A percentile compares a stretch with the other conserved stretches of the same genome.
phyloP scores from a whole-genome alignment of 768 basidiomycete species.

The Clavulina sp. region DNA sequence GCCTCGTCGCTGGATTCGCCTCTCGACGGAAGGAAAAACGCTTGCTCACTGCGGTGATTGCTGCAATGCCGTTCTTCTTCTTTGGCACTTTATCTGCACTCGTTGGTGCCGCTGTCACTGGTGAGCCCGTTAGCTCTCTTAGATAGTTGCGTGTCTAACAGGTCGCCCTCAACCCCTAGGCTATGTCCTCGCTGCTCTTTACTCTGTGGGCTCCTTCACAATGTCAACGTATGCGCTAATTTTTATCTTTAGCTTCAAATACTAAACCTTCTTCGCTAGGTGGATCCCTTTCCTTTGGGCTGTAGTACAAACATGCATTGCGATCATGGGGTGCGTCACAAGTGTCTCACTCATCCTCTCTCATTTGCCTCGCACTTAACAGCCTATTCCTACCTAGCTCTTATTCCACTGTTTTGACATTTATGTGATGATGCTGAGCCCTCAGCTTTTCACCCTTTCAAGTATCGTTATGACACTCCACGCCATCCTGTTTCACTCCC shows the following conservation, averaged over 20 bases:
- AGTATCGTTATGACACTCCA: no score
- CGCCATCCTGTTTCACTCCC: no score
- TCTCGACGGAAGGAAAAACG: neutral
- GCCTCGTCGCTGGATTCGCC: neutral
- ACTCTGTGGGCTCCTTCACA: conserved; percentile 7
- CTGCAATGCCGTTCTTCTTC: conserved; percentile 5
- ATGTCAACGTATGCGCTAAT: conserved; percentile 8
- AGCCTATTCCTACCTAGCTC: conserved; percentile 1
- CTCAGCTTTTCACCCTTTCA: no score
- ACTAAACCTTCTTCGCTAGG: neutral
- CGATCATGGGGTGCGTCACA: conserved; percentile 10
- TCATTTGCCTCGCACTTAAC: neutral
- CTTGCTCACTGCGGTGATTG: neutral
- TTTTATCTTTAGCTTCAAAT: neutral
- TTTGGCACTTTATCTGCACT: conserved; percentile 5
- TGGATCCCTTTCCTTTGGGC: conserved; percentile 12
- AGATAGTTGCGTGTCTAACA: neutral
- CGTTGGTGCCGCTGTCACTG: conserved; percentile 8
- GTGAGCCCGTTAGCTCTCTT: conserved; percentile 1
- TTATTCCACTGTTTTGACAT: conserved; percentile 9
- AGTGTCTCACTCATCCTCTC: neutral
- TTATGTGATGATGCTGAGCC: conserved; percentile 4
- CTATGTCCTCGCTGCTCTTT: conserved; percentile 8
- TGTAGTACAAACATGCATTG: conserved; percentile 7
- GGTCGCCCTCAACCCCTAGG: neutral